Evolutionary conservation across 1,284 basidiomycete genomes (phyloP), one percentile per base, ranked within the genome.

Genomic region (Moesziomyces parantarcticus): DNA sequence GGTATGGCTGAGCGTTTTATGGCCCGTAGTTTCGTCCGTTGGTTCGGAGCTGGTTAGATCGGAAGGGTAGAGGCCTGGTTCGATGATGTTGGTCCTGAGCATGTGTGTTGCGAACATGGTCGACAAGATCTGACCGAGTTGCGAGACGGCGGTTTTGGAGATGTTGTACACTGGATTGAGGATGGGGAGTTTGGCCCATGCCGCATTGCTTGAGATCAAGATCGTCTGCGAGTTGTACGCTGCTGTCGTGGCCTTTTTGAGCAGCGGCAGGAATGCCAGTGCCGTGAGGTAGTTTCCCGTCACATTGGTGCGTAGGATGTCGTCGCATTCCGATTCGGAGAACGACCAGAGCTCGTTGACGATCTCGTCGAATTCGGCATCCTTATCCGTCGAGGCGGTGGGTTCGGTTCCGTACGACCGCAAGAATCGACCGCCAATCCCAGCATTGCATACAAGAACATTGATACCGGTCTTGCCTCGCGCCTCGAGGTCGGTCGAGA

Each of bases 121-220:
- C 14, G 36, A 45, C 16, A 76, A 50, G 26, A 76, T 74, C 22
- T 72, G 57, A 14, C 65, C 66, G 1, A 65, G 49, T 5, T 76
- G 74, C 2, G 61, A 66, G 14, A 72, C 46, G 14, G 74, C 60
- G 10, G 74, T 64, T 57, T 76, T 76, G 48, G 50, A 53, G 39
- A 76, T 52, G 53, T 76, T 76, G 63, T 76, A 76, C n/a, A 76
- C 45, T 5, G 74, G 69, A 32, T 76, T 76, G 40, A 76, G 50
- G 58, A 76, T 74, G 29, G 68, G 68, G 1, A 65, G 51, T 46
- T 76, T 76, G n/a, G 57, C 22, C 66, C 59, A 66, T 3, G 75
- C 75, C 10, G 75, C 65, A 34, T 76, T 76, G 56, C 57, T 61
- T 2, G 56, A 61, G 50, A 76, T 69, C 13, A 69, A 16, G 47